phyloP scores from a whole-genome alignment of 2,329 filamentous ascomycete genomes.

The Aspergillus ustus region DNA sequence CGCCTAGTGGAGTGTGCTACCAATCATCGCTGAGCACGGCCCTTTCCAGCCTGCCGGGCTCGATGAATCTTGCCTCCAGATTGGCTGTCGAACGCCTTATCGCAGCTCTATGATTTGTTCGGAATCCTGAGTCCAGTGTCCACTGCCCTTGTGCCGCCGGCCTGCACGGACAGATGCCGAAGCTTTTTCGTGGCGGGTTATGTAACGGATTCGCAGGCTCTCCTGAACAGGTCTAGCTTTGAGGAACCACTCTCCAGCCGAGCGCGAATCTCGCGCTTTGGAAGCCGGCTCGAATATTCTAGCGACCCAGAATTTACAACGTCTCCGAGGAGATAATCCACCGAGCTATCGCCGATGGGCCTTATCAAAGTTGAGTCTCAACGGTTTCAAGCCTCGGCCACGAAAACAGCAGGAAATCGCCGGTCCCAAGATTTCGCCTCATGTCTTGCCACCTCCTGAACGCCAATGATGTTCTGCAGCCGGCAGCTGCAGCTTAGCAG shows the following conservation, averaged over 20 bases:
- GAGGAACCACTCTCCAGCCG: background rate
- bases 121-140: no score
- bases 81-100: conserved; percentile 27
- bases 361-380: background rate
- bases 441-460: conserved; percentile 3
- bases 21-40: conserved; percentile 23
- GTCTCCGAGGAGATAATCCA: background rate
- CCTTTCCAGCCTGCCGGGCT: conserved; percentile 20
- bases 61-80: conserved; percentile 19
- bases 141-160: background rate
- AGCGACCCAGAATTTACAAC: conserved; percentile 5
- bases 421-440: background rate
- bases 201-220: conserved; percentile 3
- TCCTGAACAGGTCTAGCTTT: conserved; percentile 3
- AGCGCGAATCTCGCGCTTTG: background rate
- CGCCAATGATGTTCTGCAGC: background rate
- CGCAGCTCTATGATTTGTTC: conserved; percentile 20
- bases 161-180: conserved; percentile 29
- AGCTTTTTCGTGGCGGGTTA: conserved; percentile 14
- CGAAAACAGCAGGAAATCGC: background rate
- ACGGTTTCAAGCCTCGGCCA: background rate
- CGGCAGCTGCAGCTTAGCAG: background rate
- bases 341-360: background rate
- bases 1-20: conserved; percentile 17
- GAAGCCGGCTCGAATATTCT: conserved; percentile 18